A percentile compares a stretch with the other conserved stretches of the same genome.
Evolutionary conservation across 2,329 filamentous ascomycete species (phyloP).

Genomic region (Phialophora verrucosa): DNA sequence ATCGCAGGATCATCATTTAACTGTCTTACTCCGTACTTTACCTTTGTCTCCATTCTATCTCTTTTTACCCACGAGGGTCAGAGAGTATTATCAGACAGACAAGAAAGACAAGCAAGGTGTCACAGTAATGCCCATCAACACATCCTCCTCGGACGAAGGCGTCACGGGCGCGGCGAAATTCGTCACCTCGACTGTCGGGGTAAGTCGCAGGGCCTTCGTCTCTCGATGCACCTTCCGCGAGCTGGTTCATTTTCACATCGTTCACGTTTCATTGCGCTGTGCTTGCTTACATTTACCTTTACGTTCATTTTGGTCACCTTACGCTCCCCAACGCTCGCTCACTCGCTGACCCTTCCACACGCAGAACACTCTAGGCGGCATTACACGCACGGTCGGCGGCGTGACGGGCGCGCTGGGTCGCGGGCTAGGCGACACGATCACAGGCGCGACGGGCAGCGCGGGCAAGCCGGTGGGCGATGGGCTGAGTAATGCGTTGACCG

Average conservation of each 20-base stretch:
- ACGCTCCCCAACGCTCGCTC: no score
- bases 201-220: conserved; percentile 7
- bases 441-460: conserved; percentile 58
- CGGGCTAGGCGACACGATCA: conserved; percentile 63
- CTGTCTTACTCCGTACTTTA: no score
- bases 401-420: conserved; percentile 63
- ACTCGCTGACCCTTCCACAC: background rate
- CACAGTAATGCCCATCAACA: conserved; percentile 33
- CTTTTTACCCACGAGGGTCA: no score
- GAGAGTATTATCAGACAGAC: no score
- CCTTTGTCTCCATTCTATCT: no score
- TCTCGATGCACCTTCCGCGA: no score
- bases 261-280: no score
- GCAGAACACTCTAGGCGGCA: conserved; percentile 60
- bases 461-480: conserved; percentile 63
- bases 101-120: background rate
- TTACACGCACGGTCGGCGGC: conserved; percentile 60
- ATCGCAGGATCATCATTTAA: no score
- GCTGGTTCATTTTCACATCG: no score
- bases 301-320: no score
- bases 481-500: conserved; percentile 59
- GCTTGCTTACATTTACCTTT: no score
- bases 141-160: conserved; percentile 44
- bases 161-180: conserved; percentile 60
- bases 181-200: conserved; percentile 60